A percentile compares a stretch with the other conserved stretches of the same genome.
phyloP scores from a whole-genome alignment of 352 stramenopile species.

The Pythium sp. region DNA sequence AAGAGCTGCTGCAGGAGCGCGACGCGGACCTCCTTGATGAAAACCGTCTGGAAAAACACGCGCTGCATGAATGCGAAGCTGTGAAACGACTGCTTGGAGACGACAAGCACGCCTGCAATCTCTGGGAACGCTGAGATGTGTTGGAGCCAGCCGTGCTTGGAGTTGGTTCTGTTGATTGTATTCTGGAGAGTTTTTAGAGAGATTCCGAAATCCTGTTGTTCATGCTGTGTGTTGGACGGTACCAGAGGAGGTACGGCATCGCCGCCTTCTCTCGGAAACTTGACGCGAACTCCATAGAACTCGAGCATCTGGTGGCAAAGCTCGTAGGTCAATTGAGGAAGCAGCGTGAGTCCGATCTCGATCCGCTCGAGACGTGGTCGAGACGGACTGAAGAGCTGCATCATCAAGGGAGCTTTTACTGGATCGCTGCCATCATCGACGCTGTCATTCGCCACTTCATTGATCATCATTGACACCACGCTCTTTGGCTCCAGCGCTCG shows the following conservation, averaged over 20 bases:
- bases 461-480: neutral
- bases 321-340: constrained; percentile 21
- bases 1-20: constrained; percentile 21
- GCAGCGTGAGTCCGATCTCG: constrained; percentile 23
- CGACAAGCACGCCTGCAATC: constrained; percentile 20
- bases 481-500: neutral
- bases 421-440: neutral
- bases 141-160: constrained; percentile 25
- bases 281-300: constrained; percentile 20
- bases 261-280: constrained; percentile 13
- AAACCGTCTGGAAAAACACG: constrained; percentile 30
- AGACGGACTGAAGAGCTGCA: neutral
- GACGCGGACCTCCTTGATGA: constrained; percentile 15
- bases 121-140: constrained; percentile 21
- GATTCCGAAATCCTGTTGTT: neutral
- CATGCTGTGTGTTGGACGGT: neutral
- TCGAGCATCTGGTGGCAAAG: constrained; percentile 35
- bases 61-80: constrained; percentile 34
- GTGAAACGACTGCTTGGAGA: constrained; percentile 21
- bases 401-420: neutral
- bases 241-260: neutral
- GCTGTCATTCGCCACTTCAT: neutral
- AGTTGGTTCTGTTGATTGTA: neutral
- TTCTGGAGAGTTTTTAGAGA: neutral
- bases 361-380: constrained; percentile 22